Base-by-base conservation (phyloP, 176 grass and related monocot species). In the Oryza australiensis region DNA sequence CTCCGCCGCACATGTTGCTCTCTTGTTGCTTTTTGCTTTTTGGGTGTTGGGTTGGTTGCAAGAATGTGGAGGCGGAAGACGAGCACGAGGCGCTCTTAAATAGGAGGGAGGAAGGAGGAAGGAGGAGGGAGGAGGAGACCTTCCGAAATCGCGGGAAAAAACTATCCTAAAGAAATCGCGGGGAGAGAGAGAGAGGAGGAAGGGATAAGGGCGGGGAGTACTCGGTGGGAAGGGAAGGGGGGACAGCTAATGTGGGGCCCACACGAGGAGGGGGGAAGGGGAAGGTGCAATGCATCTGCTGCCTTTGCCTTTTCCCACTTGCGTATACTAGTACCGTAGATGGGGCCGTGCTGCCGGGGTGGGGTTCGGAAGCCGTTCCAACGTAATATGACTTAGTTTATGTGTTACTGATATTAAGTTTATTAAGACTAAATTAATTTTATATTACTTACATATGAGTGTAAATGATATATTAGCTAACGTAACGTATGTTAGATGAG, bases 1-100 rank as follows among this genome's bases (percentile, higher is more conserved):
- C 91, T 34, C 94, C 94, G 0, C 94, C 94, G 8, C 94, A 97
- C 91, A 97, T 97, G 27, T 73, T 78, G 62, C 6, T 8, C 5
- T 12, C 1, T 30, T 15, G 14, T 13, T n/a, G 1, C 53, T 24
- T 43, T 30, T 11, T 29, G 15, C 10, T 32, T 7, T 28, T 22
- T 38, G 0, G 28, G 59, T 40, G 59, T 11, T 9, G 9, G 7
- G 48, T 68, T 60, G 55, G 46, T 26, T 84, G 48, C n/a, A n/a
- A n/a, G n/a, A n/a, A n/a, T 28, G 33, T 5, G 24, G 35, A 14
- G 3, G 0, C 14, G 0, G 8, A 1, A 2, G 27, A 22, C 0
- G 12, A 40, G 12, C 0, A 11, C 4, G 82, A 7, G 49, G 30
- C 53, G 77, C 20, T 27, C 0, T 82, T 90, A 86, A 73, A 77